Evolutionary conservation across 208 protist species (phyloP), one percentile per base, ranked within the genome.

Genomic region (Porcisia hertigi): DNA sequence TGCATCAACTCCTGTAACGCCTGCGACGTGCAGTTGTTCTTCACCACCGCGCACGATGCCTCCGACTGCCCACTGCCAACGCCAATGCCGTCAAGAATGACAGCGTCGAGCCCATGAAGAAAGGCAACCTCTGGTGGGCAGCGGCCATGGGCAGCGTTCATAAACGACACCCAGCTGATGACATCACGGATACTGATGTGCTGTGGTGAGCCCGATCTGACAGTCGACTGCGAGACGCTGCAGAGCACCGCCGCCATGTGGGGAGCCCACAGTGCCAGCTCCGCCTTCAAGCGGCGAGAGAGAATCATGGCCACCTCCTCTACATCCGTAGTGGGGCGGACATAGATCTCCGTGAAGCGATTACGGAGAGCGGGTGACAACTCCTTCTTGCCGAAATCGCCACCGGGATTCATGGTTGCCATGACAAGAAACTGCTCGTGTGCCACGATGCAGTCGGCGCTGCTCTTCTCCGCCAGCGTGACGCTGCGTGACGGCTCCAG

Each of bases 301-400:
- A 99, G 72, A 77, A 99, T 99, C 62, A 95, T 71, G 14, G 81
- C 66, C n/a, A 99, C 82, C 76, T 99, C 99, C n/a, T 84, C 55
- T 25, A 89, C 73, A 41, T 96, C 89, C 3, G 92, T 96, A 34
- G 97, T 96, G 30, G 91, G 82, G 12, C 98, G 96, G 5, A 99
- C 98, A 94, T 99, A 99, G 36, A 99, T 97, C 83, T 99, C 99
- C 0, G 99, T 99, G 79, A 99, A 99, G 76, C 99, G 91, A 79
- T 99, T 99, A 69, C 99, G 89, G 41, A 99, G 91, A 59, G 99
- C 99, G 20, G 99, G 99, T 12, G 98, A 99, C 11, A 99, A 87
- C 88, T 99, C 99, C 86, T 99, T 99, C 88, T 99, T 99, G 60
- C 99, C 99, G 96, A 99, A 99, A 84, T 99, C 99, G 36, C 99